Base-by-base conservation (phyloP, 768 basidiomycete species). In the Leucosporidium scottii region DNA sequence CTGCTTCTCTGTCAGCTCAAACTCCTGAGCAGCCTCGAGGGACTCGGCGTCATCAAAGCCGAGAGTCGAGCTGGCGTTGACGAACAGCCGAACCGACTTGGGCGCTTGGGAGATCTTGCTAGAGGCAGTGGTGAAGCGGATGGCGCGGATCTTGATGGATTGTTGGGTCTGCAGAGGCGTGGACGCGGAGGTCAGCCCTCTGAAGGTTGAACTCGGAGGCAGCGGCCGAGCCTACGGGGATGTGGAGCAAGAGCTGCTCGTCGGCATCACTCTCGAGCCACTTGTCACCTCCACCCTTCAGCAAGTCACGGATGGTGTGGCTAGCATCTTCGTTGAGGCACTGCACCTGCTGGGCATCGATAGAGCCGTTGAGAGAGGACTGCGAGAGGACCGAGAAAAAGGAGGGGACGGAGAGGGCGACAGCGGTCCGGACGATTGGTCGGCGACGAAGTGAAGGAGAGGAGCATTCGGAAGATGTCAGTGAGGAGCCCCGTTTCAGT, bases 201-300 rank as follows among this genome's bases (percentile, higher is more conserved):
- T n/a, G n/a, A n/a, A n/a, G n/a, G n/a, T n/a, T n/a, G n/a, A n/a
- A n/a, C n/a, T n/a, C n/a, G n/a, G n/a, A n/a, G n/a, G n/a, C n/a
- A n/a, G n/a, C n/a, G n/a, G n/a, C n/a, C n/a, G n/a, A n/a, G n/a
- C n/a, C n/a, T 74, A 88, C 87, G n/a, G 82, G 81, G 62, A 90
- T 82, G 72, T 80, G 87, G 58, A 90, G 66, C 30, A 90, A 78
- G 10, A 90, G 81, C 76, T 90, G 86, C 71, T 86, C 88, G 70
- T 90, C 88, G 3, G 82, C 84, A 75, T 89, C 87, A 73, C 86
- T 87, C 68, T 83, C 79, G 63, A 89, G 81, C 77, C 82, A 85
- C 34, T 78, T 78, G 25, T 64, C 50, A 62, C 74, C 77, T 20
- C 77, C 75, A 71, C 81, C 85, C 0, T 74, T 69, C 21, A 88